Percentiles rank a stretch among this genome's conserved stretches.
Conservation (phyloP, 371 early-diverging fungal genomes). For the Mortierella sp. region DNA sequence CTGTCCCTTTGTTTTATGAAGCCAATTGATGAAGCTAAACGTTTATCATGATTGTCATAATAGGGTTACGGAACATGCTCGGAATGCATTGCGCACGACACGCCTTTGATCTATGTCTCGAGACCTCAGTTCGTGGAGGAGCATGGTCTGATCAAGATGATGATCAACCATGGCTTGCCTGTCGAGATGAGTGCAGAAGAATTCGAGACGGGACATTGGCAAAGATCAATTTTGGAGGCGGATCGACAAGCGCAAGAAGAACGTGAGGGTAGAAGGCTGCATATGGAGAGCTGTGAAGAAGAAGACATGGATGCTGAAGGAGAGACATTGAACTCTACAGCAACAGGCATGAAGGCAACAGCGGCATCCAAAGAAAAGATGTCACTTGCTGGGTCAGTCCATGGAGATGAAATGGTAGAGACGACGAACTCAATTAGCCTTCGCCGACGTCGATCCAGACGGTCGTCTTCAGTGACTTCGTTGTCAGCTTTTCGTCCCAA, state of each 20-base stretch:
- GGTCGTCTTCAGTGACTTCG: constrained; percentile 20
- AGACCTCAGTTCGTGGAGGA: constrained; percentile 87
- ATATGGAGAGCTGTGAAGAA: constrained; percentile 17
- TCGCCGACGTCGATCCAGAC: constrained; percentile 10
- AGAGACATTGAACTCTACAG: too few species aligned
- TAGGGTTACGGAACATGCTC: constrained; percentile 87
- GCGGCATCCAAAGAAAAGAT: background rate
- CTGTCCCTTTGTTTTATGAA: too few species aligned
- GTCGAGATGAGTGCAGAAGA: constrained; percentile 71
- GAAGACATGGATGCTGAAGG: background rate
- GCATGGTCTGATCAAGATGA: constrained; percentile 72
- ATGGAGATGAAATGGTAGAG: background rate
- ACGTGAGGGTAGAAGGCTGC: constrained; percentile 17
- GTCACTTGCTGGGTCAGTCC: background rate
- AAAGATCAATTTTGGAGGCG: constrained; percentile 51
- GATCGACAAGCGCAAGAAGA: constrained; percentile 40
- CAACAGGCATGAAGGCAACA: background rate
- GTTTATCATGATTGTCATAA: background rate
- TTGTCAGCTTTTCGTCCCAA: constrained; percentile 12
- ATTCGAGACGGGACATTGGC: constrained; percentile 74
- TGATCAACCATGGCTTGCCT: constrained; percentile 72
- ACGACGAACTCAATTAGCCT: constrained; percentile 5
- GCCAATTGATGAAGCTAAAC: background rate
- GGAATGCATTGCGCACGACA: constrained; percentile 79
- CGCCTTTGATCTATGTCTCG: constrained; percentile 81